Base-by-base conservation (phyloP, 345 rosid genomes). In the Viola odorata region DNA sequence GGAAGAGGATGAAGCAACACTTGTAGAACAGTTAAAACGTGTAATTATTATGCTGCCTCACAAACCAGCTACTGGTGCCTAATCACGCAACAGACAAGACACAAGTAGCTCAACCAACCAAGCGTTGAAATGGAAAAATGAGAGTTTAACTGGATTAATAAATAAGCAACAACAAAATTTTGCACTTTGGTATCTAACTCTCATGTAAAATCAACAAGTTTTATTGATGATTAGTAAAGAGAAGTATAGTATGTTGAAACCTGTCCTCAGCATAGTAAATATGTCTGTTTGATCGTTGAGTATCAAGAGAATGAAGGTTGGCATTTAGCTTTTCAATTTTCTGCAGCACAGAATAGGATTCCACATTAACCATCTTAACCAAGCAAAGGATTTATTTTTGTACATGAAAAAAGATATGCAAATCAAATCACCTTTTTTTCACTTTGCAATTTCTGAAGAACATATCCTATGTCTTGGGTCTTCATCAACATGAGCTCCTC, bases 401-500 rank as follows among this genome's bases (percentile, higher is more conserved):
- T 23, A 23, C 2, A 23, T 23, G n/a, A 23, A 23, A 23, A 23
- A 23, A 23, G 32, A 23, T 0, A 23, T 23, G 32, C 32, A 1
- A 23, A 23, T 23, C 32, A 23, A 23, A 62, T 53, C 58, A 85
- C 96, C 75, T 80, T 87, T 50, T 81, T 87, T 75, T 92, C 98
- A 61, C 84, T 84, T 71, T 92, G 98, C 75, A 84, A 57, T 62
- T 87, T 92, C 61, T 87, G 94, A 67, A 82, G 81, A 62, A 92
- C 66, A 67, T 92, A 92, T 54, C 98, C 98, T 13, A 85, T 75
- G 64, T 91, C 98, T 65, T 87, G 98, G 0, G 98, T 89, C 77
- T 89, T 89, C 98, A 89, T 91, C 55, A 87, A 10, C 89, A 82
- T 76, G 52, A 89, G 87, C 69, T 89, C 96, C 60, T 87, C 98